Percentiles rank a stretch among this genome's conserved stretches.
Evolutionary conservation across 2,329 filamentous ascomycete genomes (phyloP).

Genomic region (Thelonectria discophora): DNA sequence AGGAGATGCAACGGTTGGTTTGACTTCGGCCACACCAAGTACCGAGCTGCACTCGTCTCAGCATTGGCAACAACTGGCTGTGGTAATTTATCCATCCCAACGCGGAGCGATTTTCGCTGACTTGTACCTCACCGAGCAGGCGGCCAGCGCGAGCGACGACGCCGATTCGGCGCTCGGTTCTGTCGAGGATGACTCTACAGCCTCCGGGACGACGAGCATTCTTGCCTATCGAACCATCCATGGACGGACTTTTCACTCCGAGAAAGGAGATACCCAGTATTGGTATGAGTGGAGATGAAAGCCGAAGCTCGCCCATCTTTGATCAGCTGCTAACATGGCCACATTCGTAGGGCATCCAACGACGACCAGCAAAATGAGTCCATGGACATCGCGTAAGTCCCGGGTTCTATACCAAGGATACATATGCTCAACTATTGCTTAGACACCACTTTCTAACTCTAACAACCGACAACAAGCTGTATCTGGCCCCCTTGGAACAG

Average conservation of each 20-base stretch:
- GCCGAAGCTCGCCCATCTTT: background rate
- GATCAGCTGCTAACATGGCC: background rate
- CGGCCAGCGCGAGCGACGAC: background rate
- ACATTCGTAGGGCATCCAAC: constrained; percentile 24
- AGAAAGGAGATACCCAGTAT: background rate
- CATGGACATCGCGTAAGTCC: constrained; percentile 31
- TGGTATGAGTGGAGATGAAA: background rate
- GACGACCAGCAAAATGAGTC: constrained; percentile 34
- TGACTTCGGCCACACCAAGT: background rate
- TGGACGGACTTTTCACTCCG: background rate
- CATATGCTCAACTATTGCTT: background rate
- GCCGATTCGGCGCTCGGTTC: background rate
- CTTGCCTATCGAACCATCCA: background rate
- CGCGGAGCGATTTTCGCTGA: background rate
- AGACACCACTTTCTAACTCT: constrained; percentile 32
- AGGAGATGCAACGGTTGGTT: background rate
- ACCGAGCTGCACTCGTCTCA: background rate
- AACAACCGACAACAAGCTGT: constrained; percentile 20
- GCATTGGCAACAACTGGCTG: constrained; percentile 10
- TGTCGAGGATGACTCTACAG: background rate
- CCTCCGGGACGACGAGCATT: background rate
- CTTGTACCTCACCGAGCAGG: background rate
- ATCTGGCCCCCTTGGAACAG: constrained; percentile 21
- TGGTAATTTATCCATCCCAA: background rate
- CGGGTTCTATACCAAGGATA: accelerated